Evolutionary conservation across 1,284 basidiomycete species (phyloP), one percentile per base, ranked within the genome.

Genomic region (Heterobasidion parviporum): DNA sequence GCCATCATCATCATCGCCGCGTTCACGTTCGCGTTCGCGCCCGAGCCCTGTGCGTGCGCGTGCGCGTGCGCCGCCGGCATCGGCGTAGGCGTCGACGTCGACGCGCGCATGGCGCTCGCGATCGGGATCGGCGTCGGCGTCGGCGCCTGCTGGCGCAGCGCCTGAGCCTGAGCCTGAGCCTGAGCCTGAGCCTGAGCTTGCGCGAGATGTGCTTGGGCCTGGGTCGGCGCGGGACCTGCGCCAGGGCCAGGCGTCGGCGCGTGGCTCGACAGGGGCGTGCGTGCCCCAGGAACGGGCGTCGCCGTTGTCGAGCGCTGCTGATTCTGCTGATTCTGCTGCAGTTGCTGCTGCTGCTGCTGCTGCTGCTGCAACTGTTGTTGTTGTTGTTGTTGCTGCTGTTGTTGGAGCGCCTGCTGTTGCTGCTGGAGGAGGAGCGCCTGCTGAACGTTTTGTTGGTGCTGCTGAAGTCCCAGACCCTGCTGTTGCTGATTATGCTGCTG

Each of bases 341-440:
- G 20, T 26, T 54, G n/a, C 50, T 45, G 60, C 55, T 53, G 58
- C 6, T 41, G 43, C 46, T 55, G 57, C 50, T 56, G 59, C 26
- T 63, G 62, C 33, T 59, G 62, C 20, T 53, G 57, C 5, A 20
- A 48, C 33, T 35, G 41, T 18, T 59, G 59, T 18, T 59, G 59
- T 6, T 14, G 56, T 34, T 38, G 35, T 6, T 32, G 45, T n/a
- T 44, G 54, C 43, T 20, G 54, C 2, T 35, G 49, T 12, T 34
- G 52, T 0, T 41, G 58, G 9, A 51, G 58, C 12, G 43, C 50
- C n/a, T 41, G 51, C n/a, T 41, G 54, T 1, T 47, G 58, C 2
- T 53, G 54, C n/a, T 51, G 57, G 2, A 35, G 47, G 4, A 50
- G 50, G 6, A 53, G 53, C 15, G 51, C 52, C 8, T 59, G 57